Conservation (phyloP, 768 basidiomycete genomes). For the Amanita inopinata region DNA sequence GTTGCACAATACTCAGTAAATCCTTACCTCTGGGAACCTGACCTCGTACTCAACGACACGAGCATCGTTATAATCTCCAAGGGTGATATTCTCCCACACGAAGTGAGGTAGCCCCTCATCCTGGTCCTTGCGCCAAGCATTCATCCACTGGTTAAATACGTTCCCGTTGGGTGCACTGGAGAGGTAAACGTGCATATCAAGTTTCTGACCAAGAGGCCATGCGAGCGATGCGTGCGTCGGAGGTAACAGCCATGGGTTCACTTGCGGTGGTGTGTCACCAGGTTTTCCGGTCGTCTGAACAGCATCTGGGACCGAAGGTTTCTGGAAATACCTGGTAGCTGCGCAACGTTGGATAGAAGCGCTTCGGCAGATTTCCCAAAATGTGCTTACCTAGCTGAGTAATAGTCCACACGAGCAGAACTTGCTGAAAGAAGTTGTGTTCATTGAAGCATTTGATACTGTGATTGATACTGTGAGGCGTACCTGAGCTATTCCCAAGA, state of each 20-base stretch:
- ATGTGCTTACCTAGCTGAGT: constrained; percentile 45
- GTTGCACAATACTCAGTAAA: neutral
- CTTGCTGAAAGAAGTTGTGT: constrained; percentile 43
- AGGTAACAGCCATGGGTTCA: constrained; percentile 40
- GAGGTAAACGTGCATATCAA: constrained; percentile 68
- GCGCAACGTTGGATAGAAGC: constrained; percentile 4
- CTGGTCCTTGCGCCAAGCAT: constrained; percentile 35
- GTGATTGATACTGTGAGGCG: neutral
- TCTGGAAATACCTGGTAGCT: constrained; percentile 39
- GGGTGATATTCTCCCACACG: constrained; percentile 70
- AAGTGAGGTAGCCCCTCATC: constrained; percentile 53
- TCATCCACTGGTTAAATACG: constrained; percentile 49
- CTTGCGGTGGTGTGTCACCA: constrained; percentile 19
- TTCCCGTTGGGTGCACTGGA: constrained; percentile 56
- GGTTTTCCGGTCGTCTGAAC: constrained; percentile 2
- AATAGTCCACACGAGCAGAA: constrained; percentile 54
- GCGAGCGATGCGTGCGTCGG: constrained; percentile 44
- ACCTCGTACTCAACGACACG: constrained; percentile 48
- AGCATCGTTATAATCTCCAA: constrained; percentile 65
- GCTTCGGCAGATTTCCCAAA: constrained; percentile 3
- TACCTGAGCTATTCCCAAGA: constrained; percentile 17
- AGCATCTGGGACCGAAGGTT: constrained; percentile 20
- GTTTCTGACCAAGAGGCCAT: constrained; percentile 50
- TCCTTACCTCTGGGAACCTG: constrained; percentile 56
- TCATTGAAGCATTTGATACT: neutral